Base-by-base conservation (phyloP, 2,329 filamentous ascomycete species). In the Aureobasidium sp. region DNA sequence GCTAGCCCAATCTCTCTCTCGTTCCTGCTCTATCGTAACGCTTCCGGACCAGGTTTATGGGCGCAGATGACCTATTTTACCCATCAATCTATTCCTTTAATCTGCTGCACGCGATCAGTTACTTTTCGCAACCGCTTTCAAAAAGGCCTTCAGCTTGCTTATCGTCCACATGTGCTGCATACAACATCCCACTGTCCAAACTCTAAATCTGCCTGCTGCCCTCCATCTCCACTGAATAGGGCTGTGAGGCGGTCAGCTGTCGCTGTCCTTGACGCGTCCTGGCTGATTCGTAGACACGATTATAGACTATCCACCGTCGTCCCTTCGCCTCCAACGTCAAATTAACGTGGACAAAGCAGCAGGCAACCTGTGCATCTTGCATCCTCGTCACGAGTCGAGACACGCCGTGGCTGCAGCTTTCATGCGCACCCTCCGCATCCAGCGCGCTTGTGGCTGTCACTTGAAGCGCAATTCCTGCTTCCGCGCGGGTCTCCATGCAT, bases 51-150 rank as follows among this genome's bases (percentile, higher is more conserved):
- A 50, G 56, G 32, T 59, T 41, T 24, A 26, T 20, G 32, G 52
- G 55, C 44, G 43, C 53, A 57, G 41, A 47, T 57, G 53, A 46
- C 53, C 53, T 26, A 36, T 43, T 20, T 32, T 32, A 9, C 37
- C 10, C 7, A 13, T 20, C 17, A 44, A 56, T 56, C 39, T 56
- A 56, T 56, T 44, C 10, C 20, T 13, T 13, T 9, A 5, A 27
- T 24, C 32, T n/a, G 17, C 55, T 59, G 55, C 55, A 59, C 55
- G 55, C 55, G 55, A 59, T 15, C 55, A 59, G n/a, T 59, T 44
- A 20, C 52, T 43, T 41, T 56, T 56, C 17, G 0, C 12, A 5
- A 27, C 27, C 3, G 56, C 32, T 29, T 20, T 24, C 27, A 27
- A 46, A 26, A 15, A 27, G 6, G 26, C 37, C 27, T 5, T 46